Conservation (phyloP, 2,329 filamentous ascomycete species). For the Fusarium tanahbumbuense region DNA sequence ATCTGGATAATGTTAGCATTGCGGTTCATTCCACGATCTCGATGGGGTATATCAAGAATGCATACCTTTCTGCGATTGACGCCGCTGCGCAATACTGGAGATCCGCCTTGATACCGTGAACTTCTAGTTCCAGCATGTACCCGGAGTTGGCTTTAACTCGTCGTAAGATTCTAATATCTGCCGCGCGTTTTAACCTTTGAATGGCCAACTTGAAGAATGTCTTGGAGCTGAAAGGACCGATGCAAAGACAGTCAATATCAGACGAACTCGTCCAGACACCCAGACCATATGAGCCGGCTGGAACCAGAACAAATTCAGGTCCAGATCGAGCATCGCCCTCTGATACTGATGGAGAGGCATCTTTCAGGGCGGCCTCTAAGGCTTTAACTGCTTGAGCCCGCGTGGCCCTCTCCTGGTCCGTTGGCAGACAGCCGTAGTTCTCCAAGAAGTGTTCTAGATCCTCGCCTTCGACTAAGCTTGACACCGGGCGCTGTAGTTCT, state of each 20-base stretch:
- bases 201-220: slow-evolving; percentile 71
- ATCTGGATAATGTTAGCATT: slow-evolving; percentile 47
- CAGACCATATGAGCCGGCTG: slow-evolving; percentile 75
- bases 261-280: slow-evolving; percentile 70
- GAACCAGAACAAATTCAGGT: slow-evolving; percentile 61
- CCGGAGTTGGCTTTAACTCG: slow-evolving; percentile 69
- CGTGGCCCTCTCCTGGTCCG: slow-evolving; percentile 54
- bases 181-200: slow-evolving; percentile 64
- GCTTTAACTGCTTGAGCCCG: slow-evolving; percentile 59
- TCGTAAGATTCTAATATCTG: slow-evolving; percentile 63
- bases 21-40: background rate
- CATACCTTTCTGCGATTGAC: slow-evolving; percentile 62
- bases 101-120: slow-evolving; percentile 69
- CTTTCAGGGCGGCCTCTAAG: slow-evolving; percentile 57
- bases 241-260: slow-evolving; percentile 74
- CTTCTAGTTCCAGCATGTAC: slow-evolving; percentile 72
- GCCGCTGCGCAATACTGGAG: slow-evolving; percentile 74
- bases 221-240: slow-evolving; percentile 69
- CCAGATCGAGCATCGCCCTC: slow-evolving; percentile 32
- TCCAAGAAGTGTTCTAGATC: slow-evolving; percentile 55
- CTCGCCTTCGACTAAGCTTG: slow-evolving; percentile 48
- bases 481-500: slow-evolving; percentile 46
- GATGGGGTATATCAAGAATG: background rate
- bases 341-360: slow-evolving; percentile 41
- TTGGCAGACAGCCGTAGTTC: slow-evolving; percentile 59